Evolutionary conservation across 2,329 filamentous ascomycete species (phyloP).

Genomic region (Emergomyces orientalis): DNA sequence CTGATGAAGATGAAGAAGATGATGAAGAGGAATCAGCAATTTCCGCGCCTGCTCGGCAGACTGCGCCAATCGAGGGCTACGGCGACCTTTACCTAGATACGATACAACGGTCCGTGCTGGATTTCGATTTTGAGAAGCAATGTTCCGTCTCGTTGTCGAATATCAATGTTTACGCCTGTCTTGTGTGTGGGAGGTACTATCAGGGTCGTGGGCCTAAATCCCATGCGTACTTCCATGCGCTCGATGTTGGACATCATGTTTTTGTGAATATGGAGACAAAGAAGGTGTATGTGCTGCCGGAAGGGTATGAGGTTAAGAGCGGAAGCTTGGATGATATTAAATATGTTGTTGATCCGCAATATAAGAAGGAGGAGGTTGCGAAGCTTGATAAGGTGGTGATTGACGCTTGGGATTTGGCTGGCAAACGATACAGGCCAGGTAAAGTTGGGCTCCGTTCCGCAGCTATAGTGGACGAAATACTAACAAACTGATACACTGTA

Average conservation of each 20-base stretch:
- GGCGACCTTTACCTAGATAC: slow-evolving; percentile 96
- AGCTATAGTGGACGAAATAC: not conserved
- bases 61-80: slow-evolving; percentile 76
- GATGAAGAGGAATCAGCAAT: slow-evolving; percentile 30
- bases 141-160: slow-evolving; percentile 94
- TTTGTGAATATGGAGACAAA: slow-evolving; percentile 83
- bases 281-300: slow-evolving; percentile 55
- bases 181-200: slow-evolving; percentile 97
- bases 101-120: slow-evolving; percentile 81
- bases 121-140: slow-evolving; percentile 98
- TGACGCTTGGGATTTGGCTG: slow-evolving; percentile 64
- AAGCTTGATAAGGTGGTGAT: slow-evolving; percentile 58
- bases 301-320: slow-evolving; percentile 93
- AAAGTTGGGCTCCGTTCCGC: slow-evolving; percentile 11
- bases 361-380: slow-evolving; percentile 69
- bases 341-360: slow-evolving; percentile 86
- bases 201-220: slow-evolving; percentile 89
- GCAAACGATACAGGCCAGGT: slow-evolving; percentile 77
- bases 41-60: slow-evolving; percentile 50
- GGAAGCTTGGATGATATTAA: slow-evolving; percentile 97
- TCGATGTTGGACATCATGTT: slow-evolving; percentile 92
- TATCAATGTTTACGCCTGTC: slow-evolving; percentile 96
- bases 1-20: slow-evolving; percentile 26
- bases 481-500: slow-evolving; percentile 15
- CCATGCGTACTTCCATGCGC: slow-evolving; percentile 92